phyloP scores from a whole-genome alignment of 176 grass and related monocot species.

The Thalia dealbata region DNA sequence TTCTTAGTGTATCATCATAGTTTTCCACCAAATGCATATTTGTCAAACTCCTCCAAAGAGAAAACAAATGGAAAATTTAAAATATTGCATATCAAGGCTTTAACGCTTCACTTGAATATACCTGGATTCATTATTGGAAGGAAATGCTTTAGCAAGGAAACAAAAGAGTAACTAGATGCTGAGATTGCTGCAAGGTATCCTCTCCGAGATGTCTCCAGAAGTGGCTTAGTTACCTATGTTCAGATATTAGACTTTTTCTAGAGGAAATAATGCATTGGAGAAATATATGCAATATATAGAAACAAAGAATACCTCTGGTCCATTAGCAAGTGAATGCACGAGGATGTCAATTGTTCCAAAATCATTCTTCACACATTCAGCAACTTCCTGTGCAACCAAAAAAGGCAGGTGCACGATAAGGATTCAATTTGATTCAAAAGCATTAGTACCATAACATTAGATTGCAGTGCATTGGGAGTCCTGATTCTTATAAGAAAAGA shows the following conservation, averaged over 20 bases:
- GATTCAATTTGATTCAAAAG: neutral
- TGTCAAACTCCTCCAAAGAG: neutral
- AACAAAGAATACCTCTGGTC: slow-evolving; percentile 48
- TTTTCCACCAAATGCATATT: no score
- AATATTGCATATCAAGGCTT: neutral
- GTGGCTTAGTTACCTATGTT: slow-evolving; percentile 67
- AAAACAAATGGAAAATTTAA: neutral
- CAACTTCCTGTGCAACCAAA: slow-evolving; percentile 61
- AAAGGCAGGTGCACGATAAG: neutral
- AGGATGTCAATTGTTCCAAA: slow-evolving; percentile 97
- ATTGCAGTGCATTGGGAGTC: neutral
- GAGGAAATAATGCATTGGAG: neutral
- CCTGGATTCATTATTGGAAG: slow-evolving; percentile 96
- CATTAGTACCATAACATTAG: neutral
- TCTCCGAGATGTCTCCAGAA: slow-evolving; percentile 87
- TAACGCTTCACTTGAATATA: slow-evolving; percentile 7
- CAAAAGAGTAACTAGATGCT: slow-evolving; percentile 90
- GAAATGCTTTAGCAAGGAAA: slow-evolving; percentile 81
- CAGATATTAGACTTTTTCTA: neutral
- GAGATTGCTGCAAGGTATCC: slow-evolving; percentile 90
- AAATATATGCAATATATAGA: neutral
- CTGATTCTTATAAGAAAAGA: neutral
- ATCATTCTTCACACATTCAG: slow-evolving; percentile 83
- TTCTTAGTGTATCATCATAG: no score
- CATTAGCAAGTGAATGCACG: slow-evolving; percentile 95